phyloP scores from a whole-genome alignment of 2,329 filamentous ascomycete genomes.

The Ophiostoma perfectum region DNA sequence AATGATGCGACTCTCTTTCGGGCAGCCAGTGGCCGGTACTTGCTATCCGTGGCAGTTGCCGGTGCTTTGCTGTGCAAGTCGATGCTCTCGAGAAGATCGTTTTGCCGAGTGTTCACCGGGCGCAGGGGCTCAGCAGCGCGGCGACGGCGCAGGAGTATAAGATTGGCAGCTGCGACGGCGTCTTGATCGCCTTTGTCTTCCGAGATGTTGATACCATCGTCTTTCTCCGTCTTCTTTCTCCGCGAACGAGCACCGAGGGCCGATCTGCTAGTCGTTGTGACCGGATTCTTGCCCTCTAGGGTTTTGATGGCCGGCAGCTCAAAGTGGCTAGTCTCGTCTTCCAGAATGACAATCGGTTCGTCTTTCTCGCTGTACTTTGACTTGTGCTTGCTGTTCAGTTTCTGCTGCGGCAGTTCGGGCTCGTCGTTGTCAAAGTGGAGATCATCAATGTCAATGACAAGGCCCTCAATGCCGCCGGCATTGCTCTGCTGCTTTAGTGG shows the following conservation, averaged over 20 bases:
- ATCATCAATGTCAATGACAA: conserved; percentile 19
- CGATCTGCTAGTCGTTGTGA: not conserved
- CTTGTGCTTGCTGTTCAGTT: not conserved
- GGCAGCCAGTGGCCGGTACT: not conserved
- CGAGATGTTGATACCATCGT: not conserved
- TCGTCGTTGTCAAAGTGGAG: conserved; percentile 9
- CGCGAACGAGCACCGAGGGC: not conserved
- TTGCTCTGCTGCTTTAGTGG: not conserved
- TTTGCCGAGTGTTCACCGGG: conserved; percentile 11
- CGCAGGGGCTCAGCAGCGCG: conserved; percentile 23
- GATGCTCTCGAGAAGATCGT: not conserved
- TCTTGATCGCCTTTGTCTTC: not conserved
- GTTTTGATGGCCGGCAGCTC: conserved; percentile 11
- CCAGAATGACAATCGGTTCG: conserved; percentile 12
- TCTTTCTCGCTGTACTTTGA: not conserved
- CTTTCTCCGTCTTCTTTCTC: not conserved
- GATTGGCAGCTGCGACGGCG: conserved; percentile 8
- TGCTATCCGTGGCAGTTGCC: not conserved
- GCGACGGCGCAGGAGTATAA: conserved; percentile 17
- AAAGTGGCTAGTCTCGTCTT: conserved; percentile 22
- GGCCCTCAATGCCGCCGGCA: conserved; percentile 1
- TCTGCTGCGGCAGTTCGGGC: conserved; percentile 21
- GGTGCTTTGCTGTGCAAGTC: not conserved
- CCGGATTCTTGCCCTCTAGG: not conserved
- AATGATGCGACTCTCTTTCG: not conserved